phyloP scores from a whole-genome alignment of 2,329 filamentous ascomycete genomes.

The Helotiales sp. region DNA sequence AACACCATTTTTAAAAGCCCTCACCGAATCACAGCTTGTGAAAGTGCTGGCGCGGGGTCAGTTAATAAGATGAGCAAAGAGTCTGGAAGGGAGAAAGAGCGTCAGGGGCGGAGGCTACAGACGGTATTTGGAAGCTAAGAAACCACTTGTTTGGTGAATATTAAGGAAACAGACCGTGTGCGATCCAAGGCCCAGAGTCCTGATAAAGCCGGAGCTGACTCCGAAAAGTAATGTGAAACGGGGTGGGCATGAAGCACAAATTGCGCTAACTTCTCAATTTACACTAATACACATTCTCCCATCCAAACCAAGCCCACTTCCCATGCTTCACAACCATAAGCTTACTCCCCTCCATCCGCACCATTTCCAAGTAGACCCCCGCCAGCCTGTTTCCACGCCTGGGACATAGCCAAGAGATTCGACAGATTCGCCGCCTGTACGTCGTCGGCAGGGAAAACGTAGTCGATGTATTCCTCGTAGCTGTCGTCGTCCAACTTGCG shows the following conservation, averaged over 20 bases:
- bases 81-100: too few species aligned
- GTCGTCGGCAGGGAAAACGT: conserved; percentile 95
- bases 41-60: too few species aligned
- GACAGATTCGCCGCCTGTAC: conserved; percentile 82
- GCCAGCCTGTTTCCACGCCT: conserved; percentile 63
- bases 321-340: background rate
- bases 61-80: too few species aligned
- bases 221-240: background rate
- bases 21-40: too few species aligned
- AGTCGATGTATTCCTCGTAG: conserved; percentile 97
- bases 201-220: background rate
- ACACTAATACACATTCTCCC: background rate
- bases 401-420: conserved; percentile 82
- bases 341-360: conserved; percentile 23
- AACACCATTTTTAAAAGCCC: too few species aligned
- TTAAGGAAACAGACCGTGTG: too few species aligned
- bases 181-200: background rate
- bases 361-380: conserved; percentile 37
- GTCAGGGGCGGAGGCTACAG: too few species aligned
- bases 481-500: conserved; percentile 89
- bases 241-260: background rate
- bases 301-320: background rate
- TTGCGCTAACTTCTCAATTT: background rate
- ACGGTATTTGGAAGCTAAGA: too few species aligned
- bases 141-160: too few species aligned